Conservation (phyloP, 768 basidiomycete species). For the Lactifluus echinatus region DNA sequence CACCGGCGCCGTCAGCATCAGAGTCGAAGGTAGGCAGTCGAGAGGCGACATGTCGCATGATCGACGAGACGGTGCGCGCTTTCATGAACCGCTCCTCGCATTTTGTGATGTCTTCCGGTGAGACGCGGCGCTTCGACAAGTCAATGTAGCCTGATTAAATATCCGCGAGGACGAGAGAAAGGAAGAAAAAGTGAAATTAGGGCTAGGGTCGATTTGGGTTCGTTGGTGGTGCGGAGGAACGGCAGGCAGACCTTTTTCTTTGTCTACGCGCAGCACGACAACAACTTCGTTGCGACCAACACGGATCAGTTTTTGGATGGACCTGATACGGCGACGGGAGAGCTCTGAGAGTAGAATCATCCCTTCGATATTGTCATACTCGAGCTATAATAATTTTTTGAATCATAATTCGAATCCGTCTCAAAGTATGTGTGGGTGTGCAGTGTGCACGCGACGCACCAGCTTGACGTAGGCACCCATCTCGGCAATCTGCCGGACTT, state of each 20-base stretch:
- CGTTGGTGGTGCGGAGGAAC: no score
- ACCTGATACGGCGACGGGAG: constrained; percentile 89
- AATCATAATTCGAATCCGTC: not conserved
- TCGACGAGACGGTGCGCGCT: constrained; percentile 90
- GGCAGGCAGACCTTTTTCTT: constrained; percentile 74
- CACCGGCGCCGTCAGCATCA: constrained; percentile 26
- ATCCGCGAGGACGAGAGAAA: not conserved
- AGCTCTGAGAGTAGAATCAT: constrained; percentile 99
- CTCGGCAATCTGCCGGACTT: constrained; percentile 97
- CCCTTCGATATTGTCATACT: constrained; percentile 98
- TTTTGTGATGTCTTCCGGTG: constrained; percentile 96
- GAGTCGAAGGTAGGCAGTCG: constrained; percentile 48
- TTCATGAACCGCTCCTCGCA: constrained; percentile 99
- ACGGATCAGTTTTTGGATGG: constrained; percentile 95
- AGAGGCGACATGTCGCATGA: constrained; percentile 84
- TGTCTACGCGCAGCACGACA: constrained; percentile 95
- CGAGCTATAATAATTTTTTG: constrained; percentile 50
- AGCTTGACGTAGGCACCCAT: constrained; percentile 99
- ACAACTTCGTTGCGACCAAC: constrained; percentile 98
- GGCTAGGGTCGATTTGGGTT: no score
- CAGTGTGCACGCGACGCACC: constrained; percentile 38
- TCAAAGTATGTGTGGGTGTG: no score
- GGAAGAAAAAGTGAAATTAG: not conserved
- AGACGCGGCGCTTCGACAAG: constrained; percentile 95
- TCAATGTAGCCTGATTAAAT: constrained; percentile 99